Conservation (phyloP, 495 filamentous ascomycete species). For the Cercophora samala region DNA sequence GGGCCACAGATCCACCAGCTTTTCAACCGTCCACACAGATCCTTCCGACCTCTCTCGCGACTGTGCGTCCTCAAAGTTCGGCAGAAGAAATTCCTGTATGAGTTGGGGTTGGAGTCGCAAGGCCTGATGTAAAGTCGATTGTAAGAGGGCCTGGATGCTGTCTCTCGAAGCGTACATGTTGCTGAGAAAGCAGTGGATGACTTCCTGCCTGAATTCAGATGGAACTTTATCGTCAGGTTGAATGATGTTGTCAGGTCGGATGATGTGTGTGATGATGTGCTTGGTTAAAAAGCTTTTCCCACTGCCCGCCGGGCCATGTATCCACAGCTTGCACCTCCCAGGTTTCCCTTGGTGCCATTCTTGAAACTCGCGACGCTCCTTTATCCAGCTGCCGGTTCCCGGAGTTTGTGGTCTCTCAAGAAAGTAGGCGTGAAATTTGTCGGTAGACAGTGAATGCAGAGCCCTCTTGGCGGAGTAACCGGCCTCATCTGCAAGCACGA, state of each 20-base stretch:
- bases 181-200: conserved; percentile 17
- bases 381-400: conserved; percentile 19
- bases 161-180: conserved; percentile 13
- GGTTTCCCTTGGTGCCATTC: conserved; percentile 10
- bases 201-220: neutral
- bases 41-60: neutral
- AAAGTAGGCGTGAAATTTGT: conserved; percentile 16
- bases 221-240: neutral
- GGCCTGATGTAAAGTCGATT: conserved; percentile 6
- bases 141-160: conserved; percentile 7
- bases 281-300: conserved; percentile 19
- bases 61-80: neutral
- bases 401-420: conserved; percentile 8
- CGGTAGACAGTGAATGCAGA: conserved; percentile 11
- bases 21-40: neutral
- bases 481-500: neutral
- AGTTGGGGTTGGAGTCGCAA: neutral
- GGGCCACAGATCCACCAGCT: neutral
- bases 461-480: conserved; percentile 6
- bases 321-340: conserved; percentile 19
- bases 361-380: conserved; percentile 9
- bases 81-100: neutral
- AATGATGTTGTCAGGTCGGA: neutral
- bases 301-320: conserved; percentile 13
- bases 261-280: conserved; percentile 21